Conservation (phyloP, 257 asterid genomes). For the Petrea volubilis region DNA sequence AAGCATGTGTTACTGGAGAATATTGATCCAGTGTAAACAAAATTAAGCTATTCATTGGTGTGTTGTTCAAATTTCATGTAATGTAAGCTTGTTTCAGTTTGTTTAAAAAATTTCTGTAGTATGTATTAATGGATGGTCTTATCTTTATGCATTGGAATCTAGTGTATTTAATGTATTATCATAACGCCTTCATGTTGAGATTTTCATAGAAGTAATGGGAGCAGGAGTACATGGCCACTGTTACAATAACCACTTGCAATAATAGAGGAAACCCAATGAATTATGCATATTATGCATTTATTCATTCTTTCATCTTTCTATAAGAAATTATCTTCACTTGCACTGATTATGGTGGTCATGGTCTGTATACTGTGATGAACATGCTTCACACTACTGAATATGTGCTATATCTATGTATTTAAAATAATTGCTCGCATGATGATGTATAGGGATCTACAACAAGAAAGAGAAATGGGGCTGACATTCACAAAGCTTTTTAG, state of each 20-base stretch:
- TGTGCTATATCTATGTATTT: neutral
- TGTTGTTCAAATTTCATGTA: neutral
- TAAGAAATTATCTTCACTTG: neutral
- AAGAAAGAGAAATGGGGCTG: conserved; percentile 65
- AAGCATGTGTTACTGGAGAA: neutral
- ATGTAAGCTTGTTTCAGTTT: neutral
- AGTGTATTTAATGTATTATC: no score
- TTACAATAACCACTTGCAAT: neutral
- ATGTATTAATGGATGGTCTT: no score
- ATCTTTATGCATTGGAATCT: no score
- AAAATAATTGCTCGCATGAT: neutral
- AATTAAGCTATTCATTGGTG: neutral
- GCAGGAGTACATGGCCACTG: neutral
- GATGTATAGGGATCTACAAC: conserved; percentile 35
- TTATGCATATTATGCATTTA: neutral
- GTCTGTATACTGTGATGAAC: neutral
- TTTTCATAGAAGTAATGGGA: neutral
- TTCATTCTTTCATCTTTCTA: neutral
- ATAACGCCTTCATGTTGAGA: neutral
- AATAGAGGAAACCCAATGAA: neutral
- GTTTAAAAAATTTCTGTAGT: no score
- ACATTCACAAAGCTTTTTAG: conserved; percentile 81
- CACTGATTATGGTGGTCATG: neutral
- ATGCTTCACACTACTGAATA: neutral
- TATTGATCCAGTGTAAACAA: no score